Conservation (phyloP, 495 filamentous ascomycete genomes). For the Aspergillus carlsbadensis region DNA sequence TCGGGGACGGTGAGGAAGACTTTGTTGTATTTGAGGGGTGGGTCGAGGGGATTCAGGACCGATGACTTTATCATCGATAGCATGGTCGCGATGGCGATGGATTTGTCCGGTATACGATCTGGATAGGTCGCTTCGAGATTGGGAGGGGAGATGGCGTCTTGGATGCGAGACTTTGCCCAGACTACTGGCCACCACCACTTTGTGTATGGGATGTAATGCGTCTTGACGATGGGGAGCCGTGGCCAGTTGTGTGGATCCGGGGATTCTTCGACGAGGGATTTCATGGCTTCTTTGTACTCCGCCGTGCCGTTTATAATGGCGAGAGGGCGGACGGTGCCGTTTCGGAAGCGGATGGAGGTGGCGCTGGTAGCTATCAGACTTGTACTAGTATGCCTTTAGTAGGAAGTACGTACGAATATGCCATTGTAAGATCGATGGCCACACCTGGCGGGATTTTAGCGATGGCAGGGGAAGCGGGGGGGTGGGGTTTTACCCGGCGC, state of each 20-base stretch:
- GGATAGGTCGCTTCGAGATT: neutral
- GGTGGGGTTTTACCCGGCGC: neutral
- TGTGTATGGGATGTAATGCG: neutral
- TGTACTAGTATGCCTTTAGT: neutral
- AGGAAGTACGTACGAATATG: conserved; percentile 2
- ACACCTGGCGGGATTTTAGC: neutral
- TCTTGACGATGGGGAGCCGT: neutral
- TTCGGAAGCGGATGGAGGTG: conserved; percentile 1
- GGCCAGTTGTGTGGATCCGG: neutral
- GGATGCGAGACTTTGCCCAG: neutral
- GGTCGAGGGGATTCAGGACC: neutral
- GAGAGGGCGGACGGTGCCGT: neutral
- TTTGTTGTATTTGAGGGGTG: neutral
- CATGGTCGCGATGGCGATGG: conserved; percentile 3
- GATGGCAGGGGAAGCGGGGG: neutral
- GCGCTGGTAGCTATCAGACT: conserved; percentile 1
- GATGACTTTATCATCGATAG: conserved; percentile 2
- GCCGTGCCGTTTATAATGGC: conserved; percentile 5
- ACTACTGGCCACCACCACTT: neutral
- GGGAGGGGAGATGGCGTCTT: neutral
- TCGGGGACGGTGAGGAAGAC: neutral
- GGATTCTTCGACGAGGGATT: neutral
- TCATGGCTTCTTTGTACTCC: conserved; percentile 6
- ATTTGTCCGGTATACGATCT: neutral
- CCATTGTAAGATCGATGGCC: conserved; percentile 10